A percentile compares a stretch with the other conserved stretches of the same genome.
phyloP scores from a whole-genome alignment of 1,284 basidiomycete species.

The Sphaerobolus stellatus region DNA sequence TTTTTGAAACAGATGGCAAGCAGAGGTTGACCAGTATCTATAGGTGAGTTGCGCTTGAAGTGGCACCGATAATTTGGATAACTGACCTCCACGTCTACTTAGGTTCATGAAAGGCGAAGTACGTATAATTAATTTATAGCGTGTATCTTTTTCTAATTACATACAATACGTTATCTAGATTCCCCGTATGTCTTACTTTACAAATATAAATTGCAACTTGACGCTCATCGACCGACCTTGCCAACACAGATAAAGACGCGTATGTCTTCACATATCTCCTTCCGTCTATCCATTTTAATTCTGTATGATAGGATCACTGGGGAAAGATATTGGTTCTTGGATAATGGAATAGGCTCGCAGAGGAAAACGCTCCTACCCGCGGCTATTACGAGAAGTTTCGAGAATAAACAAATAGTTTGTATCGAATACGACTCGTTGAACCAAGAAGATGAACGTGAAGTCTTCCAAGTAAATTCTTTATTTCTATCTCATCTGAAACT shows the following conservation, averaged over 20 bases:
- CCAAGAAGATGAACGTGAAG: constrained; percentile 11
- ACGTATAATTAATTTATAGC: neutral
- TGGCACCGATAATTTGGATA: no score
- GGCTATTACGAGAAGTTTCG: constrained; percentile 1
- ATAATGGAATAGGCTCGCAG: constrained; percentile 6
- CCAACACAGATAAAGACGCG: neutral
- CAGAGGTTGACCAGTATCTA: constrained; percentile 20
- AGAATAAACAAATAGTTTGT: constrained; percentile 15
- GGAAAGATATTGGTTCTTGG: constrained; percentile 7
- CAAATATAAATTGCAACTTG: neutral
- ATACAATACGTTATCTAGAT: neutral
- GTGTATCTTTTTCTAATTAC: neutral
- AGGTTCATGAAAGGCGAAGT: neutral
- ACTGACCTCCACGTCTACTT: neutral
- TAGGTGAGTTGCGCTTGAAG: constrained; percentile 14
- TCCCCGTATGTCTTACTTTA: neutral
- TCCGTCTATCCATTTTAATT: neutral
- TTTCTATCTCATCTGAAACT: neutral
- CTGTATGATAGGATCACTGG: constrained; percentile 1
- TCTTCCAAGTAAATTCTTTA: constrained; percentile 9
- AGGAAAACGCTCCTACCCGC: constrained; percentile 4
- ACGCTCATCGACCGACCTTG: neutral
- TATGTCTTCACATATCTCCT: neutral
- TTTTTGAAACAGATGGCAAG: constrained; percentile 19
- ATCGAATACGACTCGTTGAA: constrained; percentile 13